phyloP scores from a whole-genome alignment of 176 grass and related monocot species.

The Musa acuminata region DNA sequence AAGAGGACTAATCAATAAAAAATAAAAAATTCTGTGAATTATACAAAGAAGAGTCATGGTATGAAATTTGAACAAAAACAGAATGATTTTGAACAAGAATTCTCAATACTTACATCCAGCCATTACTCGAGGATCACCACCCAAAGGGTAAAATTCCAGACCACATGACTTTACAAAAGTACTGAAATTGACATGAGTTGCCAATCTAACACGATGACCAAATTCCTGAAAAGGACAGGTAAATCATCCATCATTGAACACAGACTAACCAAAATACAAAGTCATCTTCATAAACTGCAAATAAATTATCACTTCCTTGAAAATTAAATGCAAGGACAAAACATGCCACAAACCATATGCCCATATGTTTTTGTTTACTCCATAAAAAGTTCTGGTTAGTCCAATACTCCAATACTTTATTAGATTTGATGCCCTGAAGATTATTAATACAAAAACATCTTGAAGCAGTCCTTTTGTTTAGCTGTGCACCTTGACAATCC shows the following conservation, averaged over 20 bases:
- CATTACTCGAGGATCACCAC: conserved; percentile 83
- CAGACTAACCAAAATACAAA: background rate
- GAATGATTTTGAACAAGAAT: conserved; percentile 1
- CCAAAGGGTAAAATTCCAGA: conserved; percentile 93
- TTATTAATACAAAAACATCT: too few relatives aligned
- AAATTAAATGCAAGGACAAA: background rate
- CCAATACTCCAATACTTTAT: too few relatives aligned
- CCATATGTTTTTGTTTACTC: too few relatives aligned
- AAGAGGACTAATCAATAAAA: background rate
- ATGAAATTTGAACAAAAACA: background rate
- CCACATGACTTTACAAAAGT: conserved; percentile 92
- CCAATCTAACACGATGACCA: conserved; percentile 94
- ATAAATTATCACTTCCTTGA: background rate
- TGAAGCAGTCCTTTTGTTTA: too few relatives aligned
- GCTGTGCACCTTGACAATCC: too few relatives aligned
- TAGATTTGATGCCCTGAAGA: too few relatives aligned
- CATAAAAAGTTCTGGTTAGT: too few relatives aligned
- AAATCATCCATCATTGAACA: background rate
- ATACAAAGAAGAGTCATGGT: background rate
- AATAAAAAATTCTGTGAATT: background rate
- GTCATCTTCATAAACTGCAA: background rate
- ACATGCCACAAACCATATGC: background rate
- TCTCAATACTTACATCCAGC: conserved; percentile 64
- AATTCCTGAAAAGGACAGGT: conserved; percentile 61
- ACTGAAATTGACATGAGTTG: conserved; percentile 82